Evolutionary conservation across 2,329 filamentous ascomycete species (phyloP), one percentile per base, ranked within the genome.

Genomic region (Ascochyta koolunga): DNA sequence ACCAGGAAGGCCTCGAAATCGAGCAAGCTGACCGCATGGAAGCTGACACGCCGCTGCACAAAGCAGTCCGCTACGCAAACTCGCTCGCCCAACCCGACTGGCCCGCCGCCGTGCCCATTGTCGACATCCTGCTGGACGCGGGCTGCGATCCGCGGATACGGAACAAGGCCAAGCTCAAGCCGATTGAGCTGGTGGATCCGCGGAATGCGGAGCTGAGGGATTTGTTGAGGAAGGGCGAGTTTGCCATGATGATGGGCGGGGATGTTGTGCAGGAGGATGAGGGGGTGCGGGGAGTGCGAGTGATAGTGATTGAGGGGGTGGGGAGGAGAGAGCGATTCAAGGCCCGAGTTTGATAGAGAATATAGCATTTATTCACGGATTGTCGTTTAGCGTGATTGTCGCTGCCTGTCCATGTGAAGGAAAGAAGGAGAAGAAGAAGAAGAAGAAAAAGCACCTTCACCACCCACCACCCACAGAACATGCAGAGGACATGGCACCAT

Each of bases 1-100:
- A 95, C 79, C 89, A 93, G 75, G 86, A 89, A 63, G 86, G 88
- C 64, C 88, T 96, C 74, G 91, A 95, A 77, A 93, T 92, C 78
- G 91, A 96, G 78, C 89, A 89, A 49, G 68, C 87, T 67, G 89
- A 86, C 78, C 84, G 83, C 65, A 73, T 83, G 68, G 89, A 93
- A 55, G 83, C 84, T 58, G 90, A 95, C 76, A 93, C 90, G 2
- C 89, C 89, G 25, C 82, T 96, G 54, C 91, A 96, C 81, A 85
- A 85, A 69, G 90, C 86, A 50, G 86, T 95, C 64, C 84, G 88
- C 68, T 93, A 86, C 82, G 83, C 89, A 77, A 93, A 93, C 81
- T 77, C 78, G 50, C 83, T 90, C 67, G 81, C 83, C 31, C 78
- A 82, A 38, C 82, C 81, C 50, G 86, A 90, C 73, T 83, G 85